Conservation (phyloP, 2,329 filamentous ascomycete genomes). For the Xylariomycetidae sp. region DNA sequence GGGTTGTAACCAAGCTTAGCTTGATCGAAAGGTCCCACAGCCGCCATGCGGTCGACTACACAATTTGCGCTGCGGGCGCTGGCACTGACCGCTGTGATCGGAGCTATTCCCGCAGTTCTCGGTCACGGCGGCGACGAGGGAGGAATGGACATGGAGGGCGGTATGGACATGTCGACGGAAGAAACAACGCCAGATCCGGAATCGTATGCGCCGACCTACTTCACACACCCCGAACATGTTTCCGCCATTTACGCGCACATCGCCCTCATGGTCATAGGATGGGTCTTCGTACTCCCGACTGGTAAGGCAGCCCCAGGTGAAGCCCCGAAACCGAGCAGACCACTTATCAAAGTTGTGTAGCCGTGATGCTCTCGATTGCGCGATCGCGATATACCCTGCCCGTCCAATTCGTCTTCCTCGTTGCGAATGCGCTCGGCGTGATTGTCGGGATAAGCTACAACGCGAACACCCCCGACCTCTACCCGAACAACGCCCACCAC, state of each 20-base stretch:
- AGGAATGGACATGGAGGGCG: conserved; percentile 22
- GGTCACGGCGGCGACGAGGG: conserved; percentile 28
- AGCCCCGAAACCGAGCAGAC: not conserved
- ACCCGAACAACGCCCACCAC: conserved; percentile 81
- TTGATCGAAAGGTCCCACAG: too few relatives aligned
- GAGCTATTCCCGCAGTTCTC: conserved; percentile 25
- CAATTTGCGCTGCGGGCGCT: conserved; percentile 19
- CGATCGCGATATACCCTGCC: conserved; percentile 68
- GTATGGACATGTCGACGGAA: conserved; percentile 26
- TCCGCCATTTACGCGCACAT: conserved; percentile 51
- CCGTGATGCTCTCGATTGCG: conserved; percentile 79
- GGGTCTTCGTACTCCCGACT: conserved; percentile 63
- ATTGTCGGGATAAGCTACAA: conserved; percentile 69
- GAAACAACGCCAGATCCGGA: conserved; percentile 20
- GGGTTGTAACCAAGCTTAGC: too few relatives aligned
- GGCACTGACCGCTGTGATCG: conserved; percentile 23
- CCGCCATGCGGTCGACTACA: conserved; percentile 18
- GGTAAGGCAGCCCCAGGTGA: conserved; percentile 36
- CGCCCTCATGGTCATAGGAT: conserved; percentile 59
- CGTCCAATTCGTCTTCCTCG: conserved; percentile 62
- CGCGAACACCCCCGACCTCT: conserved; percentile 74
- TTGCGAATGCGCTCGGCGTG: conserved; percentile 57
- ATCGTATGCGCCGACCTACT: conserved; percentile 32
- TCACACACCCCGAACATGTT: conserved; percentile 31
- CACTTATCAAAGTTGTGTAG: conserved; percentile 36